A percentile compares a stretch with the other conserved stretches of the same genome.
These are phyloP conservation scores for Cladosporium phlei DNA, from an alignment of 2,329 filamentous ascomycete species.

Conservation along the genomic window DNA sequence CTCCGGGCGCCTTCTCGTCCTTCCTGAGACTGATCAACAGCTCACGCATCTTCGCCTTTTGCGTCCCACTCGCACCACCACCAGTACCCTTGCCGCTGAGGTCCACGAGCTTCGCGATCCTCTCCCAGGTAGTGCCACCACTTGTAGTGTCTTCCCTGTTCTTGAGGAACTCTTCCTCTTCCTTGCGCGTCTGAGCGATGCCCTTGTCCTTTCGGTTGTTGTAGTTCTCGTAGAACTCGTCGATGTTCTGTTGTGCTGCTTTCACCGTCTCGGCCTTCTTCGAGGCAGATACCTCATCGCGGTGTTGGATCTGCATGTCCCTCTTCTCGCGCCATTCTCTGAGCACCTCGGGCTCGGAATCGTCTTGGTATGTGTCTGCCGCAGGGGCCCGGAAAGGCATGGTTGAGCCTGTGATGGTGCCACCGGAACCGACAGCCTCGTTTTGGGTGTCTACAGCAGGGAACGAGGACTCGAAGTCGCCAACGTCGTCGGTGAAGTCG, in stretches of 20 bases:
- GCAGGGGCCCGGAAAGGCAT: slow-evolving; percentile 51
- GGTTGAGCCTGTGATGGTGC: slow-evolving; percentile 70
- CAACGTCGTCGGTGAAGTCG: slow-evolving; percentile 34
- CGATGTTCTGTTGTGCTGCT: slow-evolving; percentile 88
- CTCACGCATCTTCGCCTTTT: slow-evolving; percentile 95
- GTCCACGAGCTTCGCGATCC: slow-evolving; percentile 96
- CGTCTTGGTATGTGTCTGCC: slow-evolving; percentile 54
- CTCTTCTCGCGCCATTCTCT: slow-evolving; percentile 87
- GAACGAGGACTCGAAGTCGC: slow-evolving; percentile 81
- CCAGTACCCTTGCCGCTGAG: slow-evolving; percentile 86
- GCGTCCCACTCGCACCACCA: slow-evolving; percentile 81
- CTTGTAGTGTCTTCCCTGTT: slow-evolving; percentile 88
- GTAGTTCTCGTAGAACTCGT: slow-evolving; percentile 99
- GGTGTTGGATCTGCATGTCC: slow-evolving; percentile 75
- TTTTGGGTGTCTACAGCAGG: slow-evolving; percentile 73
- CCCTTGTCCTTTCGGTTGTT: slow-evolving; percentile 96
- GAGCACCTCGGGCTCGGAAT: slow-evolving; percentile 84
- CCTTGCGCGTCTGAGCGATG: slow-evolving; percentile 79
- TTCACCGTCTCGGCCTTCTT: slow-evolving; percentile 82
- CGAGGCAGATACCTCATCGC: slow-evolving; percentile 73
- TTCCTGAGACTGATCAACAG: slow-evolving; percentile 81
- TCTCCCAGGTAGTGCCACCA: slow-evolving; percentile 96
- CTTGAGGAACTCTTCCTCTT: slow-evolving; percentile 87
- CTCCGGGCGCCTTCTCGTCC: slow-evolving; percentile 77
- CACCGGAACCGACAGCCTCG: slow-evolving; percentile 68